Evolutionary conservation across 2,329 filamentous ascomycete genomes (phyloP).

Genomic region (Sporothrix mexicana): DNA sequence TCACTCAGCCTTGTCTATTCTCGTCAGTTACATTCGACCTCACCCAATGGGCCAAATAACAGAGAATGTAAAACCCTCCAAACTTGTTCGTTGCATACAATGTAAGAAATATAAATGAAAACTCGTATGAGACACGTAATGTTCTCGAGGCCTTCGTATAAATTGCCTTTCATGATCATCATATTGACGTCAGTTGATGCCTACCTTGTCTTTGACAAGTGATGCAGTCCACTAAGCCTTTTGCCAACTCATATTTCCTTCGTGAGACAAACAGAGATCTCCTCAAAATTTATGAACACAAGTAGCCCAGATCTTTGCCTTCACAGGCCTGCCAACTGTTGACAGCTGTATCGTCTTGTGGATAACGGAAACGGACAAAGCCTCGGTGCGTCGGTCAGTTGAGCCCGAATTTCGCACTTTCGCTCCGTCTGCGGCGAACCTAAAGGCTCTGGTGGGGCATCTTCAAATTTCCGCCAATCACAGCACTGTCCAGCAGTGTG

Average conservation of each 20-base stretch:
- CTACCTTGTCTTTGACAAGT: background rate
- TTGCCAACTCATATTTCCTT: too few relatives aligned
- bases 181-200: background rate
- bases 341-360: background rate
- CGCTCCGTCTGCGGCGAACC: slow-evolving; percentile 27
- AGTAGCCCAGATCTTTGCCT: background rate
- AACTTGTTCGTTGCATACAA: background rate
- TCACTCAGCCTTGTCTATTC: background rate
- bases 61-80: background rate
- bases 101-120: background rate
- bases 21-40: background rate
- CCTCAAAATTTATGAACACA: background rate
- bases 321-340: background rate
- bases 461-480: slow-evolving; percentile 30
- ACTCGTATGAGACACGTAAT: too few relatives aligned
- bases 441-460: background rate
- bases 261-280: background rate
- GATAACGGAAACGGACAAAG: background rate
- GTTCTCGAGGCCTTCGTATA: background rate
- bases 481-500: slow-evolving; percentile 4
- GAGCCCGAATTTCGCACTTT: slow-evolving; percentile 22
- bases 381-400: slow-evolving; percentile 23
- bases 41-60: too few relatives aligned
- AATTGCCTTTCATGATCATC: background rate
- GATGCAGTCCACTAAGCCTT: background rate